phyloP scores from a whole-genome alignment of 345 rosid species.

The Rubroshorea leprosula region DNA sequence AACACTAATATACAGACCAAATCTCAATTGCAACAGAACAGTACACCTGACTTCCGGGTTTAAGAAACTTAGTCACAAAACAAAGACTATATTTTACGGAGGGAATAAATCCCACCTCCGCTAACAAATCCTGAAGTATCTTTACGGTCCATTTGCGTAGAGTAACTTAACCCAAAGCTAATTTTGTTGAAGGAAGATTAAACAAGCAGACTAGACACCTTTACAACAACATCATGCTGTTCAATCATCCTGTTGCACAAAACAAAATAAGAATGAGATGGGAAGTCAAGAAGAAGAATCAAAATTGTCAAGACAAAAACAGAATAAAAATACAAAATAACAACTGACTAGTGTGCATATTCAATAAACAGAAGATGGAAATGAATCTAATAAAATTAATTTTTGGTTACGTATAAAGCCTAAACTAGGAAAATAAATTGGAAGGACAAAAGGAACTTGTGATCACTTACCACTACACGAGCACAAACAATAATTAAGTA shows the following conservation, averaged over 20 bases:
- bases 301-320: no score
- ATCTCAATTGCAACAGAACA: conserved; percentile 29
- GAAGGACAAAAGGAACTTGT: no score
- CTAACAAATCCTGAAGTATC: conserved; percentile 98
- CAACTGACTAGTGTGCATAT: no score
- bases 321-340: no score
- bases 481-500: no score
- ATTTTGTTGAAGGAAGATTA: conserved; percentile 16
- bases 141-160: conserved; percentile 54
- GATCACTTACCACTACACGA: no score
- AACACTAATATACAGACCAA: conserved; percentile 38
- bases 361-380: no score
- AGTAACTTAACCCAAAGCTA: conserved; percentile 23
- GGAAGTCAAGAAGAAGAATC: no score
- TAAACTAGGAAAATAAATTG: no score
- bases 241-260: conserved; percentile 49
- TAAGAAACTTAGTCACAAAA: conserved; percentile 48
- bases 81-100: conserved; percentile 37
- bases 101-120: conserved; percentile 61
- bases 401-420: no score
- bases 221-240: conserved; percentile 22
- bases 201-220: conserved; percentile 18
- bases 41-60: conserved; percentile 61
- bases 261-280: conserved; percentile 1
- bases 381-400: no score